Evolutionary conservation across 2,329 filamentous ascomycete genomes (phyloP).

Genomic region (Phialophora tarda): DNA sequence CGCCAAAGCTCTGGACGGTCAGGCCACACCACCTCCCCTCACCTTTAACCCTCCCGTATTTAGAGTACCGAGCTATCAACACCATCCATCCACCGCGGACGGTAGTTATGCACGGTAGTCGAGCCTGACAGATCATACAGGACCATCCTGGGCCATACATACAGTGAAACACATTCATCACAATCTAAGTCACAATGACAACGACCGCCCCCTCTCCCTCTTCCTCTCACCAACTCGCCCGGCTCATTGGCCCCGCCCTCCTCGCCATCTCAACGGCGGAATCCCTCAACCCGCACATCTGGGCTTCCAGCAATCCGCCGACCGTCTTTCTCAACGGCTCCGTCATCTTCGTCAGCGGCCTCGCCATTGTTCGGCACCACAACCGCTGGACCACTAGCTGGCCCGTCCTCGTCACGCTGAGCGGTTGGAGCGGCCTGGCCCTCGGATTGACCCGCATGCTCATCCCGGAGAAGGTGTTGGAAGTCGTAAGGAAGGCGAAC

Average conservation of each 20-base stretch:
- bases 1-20: background rate
- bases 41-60: background rate
- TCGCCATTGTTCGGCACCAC: constrained; percentile 16
- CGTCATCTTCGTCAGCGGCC: constrained; percentile 15
- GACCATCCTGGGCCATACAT: background rate
- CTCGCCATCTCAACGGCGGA: constrained; percentile 13
- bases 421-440: constrained; percentile 10
- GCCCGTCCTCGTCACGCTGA: constrained; percentile 20
- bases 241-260: constrained; percentile 19
- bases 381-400: constrained; percentile 15
- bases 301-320: constrained; percentile 14
- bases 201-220: background rate
- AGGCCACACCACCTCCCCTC: background rate
- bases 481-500: constrained; percentile 15
- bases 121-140: background rate
- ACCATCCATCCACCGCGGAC: background rate
- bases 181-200: background rate
- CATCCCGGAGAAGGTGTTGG: constrained; percentile 25
- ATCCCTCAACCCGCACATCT: constrained; percentile 19
- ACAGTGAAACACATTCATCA: background rate
- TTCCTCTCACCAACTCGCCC: constrained; percentile 15
- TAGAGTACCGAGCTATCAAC: background rate
- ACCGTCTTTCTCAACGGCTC: constrained; percentile 22
- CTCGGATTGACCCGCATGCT: constrained; percentile 21
- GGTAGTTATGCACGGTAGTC: background rate